These are phyloP conservation scores for Microcyclospora tardicrescens DNA, from an alignment of 2,329 filamentous ascomycete genomes.

Conservation along the genomic window DNA sequence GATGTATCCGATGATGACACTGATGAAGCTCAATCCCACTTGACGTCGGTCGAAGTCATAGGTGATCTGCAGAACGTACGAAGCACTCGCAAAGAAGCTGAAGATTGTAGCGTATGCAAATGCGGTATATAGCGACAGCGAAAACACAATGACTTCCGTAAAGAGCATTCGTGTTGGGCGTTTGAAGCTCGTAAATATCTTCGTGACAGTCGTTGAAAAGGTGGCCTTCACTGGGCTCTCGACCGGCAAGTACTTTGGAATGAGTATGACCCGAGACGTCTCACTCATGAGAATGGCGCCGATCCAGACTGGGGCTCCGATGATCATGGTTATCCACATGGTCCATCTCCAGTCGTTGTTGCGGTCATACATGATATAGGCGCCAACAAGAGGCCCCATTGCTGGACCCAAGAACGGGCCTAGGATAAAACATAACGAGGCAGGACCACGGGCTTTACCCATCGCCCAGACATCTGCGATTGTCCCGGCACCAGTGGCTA, in stretches of 20 bases:
- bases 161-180: constrained; percentile 13
- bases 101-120: constrained; percentile 8
- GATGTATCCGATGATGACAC: constrained; percentile 22
- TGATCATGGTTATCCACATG: neutral
- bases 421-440: constrained; percentile 19
- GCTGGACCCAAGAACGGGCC: constrained; percentile 30
- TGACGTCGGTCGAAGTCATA: constrained; percentile 16
- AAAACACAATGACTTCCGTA: constrained; percentile 18
- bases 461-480: constrained; percentile 25
- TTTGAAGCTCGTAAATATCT: neutral
- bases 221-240: neutral
- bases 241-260: too few relatives aligned
- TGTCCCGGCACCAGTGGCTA: constrained; percentile 32
- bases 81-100: constrained; percentile 21
- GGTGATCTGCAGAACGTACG: constrained; percentile 16
- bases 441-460: neutral
- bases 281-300: neutral
- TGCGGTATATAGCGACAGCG: constrained; percentile 6
- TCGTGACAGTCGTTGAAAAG: neutral
- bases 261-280: neutral
- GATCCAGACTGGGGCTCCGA: neutral
- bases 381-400: constrained; percentile 11
- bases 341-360: neutral
- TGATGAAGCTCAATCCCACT: constrained; percentile 20
- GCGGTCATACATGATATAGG: neutral